Evolutionary conservation across 768 basidiomycete genomes (phyloP), one percentile per base, ranked within the genome.

Genomic region (Pholiota molesta): DNA sequence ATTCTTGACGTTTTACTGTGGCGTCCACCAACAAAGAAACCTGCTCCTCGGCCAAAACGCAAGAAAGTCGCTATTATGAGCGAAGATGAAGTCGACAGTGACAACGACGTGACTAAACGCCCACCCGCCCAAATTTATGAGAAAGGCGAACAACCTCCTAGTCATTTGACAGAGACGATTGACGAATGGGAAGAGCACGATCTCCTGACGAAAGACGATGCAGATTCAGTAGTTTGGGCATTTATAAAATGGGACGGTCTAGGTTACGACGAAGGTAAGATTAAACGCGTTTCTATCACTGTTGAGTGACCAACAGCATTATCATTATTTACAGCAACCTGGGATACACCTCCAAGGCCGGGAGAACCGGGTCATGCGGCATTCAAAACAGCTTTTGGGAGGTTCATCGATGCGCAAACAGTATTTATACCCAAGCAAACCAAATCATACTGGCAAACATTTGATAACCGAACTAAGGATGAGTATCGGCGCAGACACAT

Each of bases 191-290:
- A 89, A 72, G 61, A 68, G 40, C 70, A 78, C 19, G 79, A 74
- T 57, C 73, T 78, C 3, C 74, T 94, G 6, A 69, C 71, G 10
- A 68, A 74, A 31, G 75, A 84, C 5, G 81, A 90, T 66, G 82
- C 88, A 29, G 77, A 84, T 40, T 74, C 83, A 54, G 86, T 97
- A 35, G 80, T 87, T 19, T 95, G 92, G 89, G 86, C 84, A 13
- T 95, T 95, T 72, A 80, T 94, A 66, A 99, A 99, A 73, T 99
- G 97, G 97, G 81, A 87, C 47, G 95, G 95, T 64, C 79, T 98
- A 28, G 88, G 91, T n/a, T 97, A 99, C 63, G 91, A 97, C 21
- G 91, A 95, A 80, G 88, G 96, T 93, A 60, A 57, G 84, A 71
- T n/a, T 4, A 9, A 39, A 45, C 49, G n/a, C 35, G n/a, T 16